These are phyloP conservation scores for Tephrocybe sp. DNA, from an alignment of 768 basidiomycete species.

Conservation along the genomic window DNA sequence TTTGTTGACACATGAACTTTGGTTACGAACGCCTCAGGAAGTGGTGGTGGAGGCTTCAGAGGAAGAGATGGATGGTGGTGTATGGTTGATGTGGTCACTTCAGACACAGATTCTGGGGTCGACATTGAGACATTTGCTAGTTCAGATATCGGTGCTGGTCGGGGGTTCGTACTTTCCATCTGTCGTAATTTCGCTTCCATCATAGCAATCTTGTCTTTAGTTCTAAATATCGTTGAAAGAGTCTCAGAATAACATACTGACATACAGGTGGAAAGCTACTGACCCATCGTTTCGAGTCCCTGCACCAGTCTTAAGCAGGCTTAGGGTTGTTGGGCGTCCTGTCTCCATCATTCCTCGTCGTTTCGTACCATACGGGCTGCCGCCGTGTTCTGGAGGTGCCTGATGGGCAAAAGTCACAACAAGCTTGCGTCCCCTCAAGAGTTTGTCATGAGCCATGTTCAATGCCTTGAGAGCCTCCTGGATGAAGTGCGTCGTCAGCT, in stretches of 20 bases:
- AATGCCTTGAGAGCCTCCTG: conserved; percentile 88
- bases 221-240: conserved; percentile 41
- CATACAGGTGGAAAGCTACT: conserved; percentile 13
- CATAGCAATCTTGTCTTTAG: conserved; percentile 85
- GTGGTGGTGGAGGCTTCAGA: conserved; percentile 34
- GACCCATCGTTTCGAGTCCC: conserved; percentile 51
- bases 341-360: conserved; percentile 52
- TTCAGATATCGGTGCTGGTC: conserved; percentile 14
- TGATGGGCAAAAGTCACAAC: conserved; percentile 92
- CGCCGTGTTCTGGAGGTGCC: conserved; percentile 50
- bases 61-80: conserved; percentile 42
- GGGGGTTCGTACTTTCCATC: conserved; percentile 50
- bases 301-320: conserved; percentile 75
- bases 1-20: conserved; percentile 12
- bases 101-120: conserved; percentile 1
- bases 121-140: conserved; percentile 3
- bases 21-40: conserved; percentile 18
- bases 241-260: background rate
- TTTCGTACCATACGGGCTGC: conserved; percentile 22
- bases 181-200: conserved; percentile 94
- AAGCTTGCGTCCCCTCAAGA: conserved; percentile 83
- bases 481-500: conserved; percentile 16
- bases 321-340: conserved; percentile 79
- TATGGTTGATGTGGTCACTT: conserved; percentile 9
- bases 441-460: conserved; percentile 67